Evolutionary conservation across 169 alveolate species (phyloP), one percentile per base, ranked within the genome.

Genomic region (Amoebophrya sp.): DNA sequence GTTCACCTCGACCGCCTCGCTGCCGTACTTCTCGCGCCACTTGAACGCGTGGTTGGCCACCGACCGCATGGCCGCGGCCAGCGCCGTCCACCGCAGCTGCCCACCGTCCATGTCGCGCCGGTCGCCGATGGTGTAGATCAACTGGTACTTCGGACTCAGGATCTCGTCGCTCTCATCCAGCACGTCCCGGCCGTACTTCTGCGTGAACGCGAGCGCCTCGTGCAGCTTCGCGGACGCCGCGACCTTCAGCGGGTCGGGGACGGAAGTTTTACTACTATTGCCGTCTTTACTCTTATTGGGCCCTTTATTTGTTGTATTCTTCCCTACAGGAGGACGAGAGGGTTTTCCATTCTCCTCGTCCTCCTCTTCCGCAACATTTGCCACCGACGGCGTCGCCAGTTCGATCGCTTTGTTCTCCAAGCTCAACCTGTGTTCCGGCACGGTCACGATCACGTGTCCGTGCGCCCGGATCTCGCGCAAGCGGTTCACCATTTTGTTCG

Each of bases 321-420:
- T n/a, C n/a, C n/a, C n/a, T n/a, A n/a, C n/a, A n/a, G n/a, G n/a
- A n/a, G n/a, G n/a, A n/a, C n/a, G n/a, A n/a, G n/a, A n/a, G n/a
- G n/a, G n/a, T n/a, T n/a, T n/a, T n/a, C n/a, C n/a, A n/a, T n/a
- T n/a, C n/a, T n/a, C n/a, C n/a, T n/a, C n/a, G n/a, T n/a, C n/a
- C n/a, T 47, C 66, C 18, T 47, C 66, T 18, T 12, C 7, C 66
- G 66, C 66, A 12, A 47, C 66, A 47, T 47, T 47, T 7, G 29
- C 18, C 29, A 47, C 66, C 29, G 29, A 12, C 66, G 66, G 66
- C 66, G 66, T 47, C 25, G 92, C 92, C 0, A 90, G 53, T 41
- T 90, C 92, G 40, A 90, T 35, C 29, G 92, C 92, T 41, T 90
- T 90, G 92, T 90, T 90, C 47, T 90, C 92, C 38, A 90, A 0